Conservation (phyloP, 148 eudicot species). For the Linanthus parryae region DNA sequence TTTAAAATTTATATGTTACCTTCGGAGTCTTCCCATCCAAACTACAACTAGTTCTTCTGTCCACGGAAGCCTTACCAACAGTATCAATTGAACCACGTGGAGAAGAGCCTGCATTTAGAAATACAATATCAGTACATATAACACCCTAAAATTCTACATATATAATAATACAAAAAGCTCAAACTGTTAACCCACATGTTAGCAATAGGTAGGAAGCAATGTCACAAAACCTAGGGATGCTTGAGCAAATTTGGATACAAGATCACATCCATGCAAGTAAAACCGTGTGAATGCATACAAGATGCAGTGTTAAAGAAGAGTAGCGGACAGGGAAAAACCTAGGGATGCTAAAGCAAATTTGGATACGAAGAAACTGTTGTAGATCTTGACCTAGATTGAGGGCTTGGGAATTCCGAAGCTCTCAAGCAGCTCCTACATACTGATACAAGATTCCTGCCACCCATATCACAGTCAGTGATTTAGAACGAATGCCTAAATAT, state of each 20-base stretch:
- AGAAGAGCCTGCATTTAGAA: slow-evolving; percentile 22
- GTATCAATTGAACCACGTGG: slow-evolving; percentile 17
- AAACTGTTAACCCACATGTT: no score
- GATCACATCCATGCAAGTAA: no score
- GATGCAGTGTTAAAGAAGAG: no score
- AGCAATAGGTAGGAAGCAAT: no score
- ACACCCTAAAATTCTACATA: no score
- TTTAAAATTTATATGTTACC: no score
- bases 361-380: slow-evolving; percentile 25
- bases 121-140: not conserved
- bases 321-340: not conserved
- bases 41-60: slow-evolving; percentile 13
- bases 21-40: slow-evolving; percentile 20
- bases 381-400: slow-evolving; percentile 50
- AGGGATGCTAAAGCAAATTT: slow-evolving; percentile 1
- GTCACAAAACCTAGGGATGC: no score
- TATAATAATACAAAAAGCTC: no score
- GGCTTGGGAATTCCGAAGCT: slow-evolving; percentile 46
- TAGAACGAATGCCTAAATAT: no score
- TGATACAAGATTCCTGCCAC: slow-evolving; percentile 51
- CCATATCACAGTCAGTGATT: slow-evolving; percentile 47
- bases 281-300: no score
- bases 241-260: no score
- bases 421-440: slow-evolving; percentile 58
- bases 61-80: slow-evolving; percentile 20